Conservation (phyloP, 768 basidiomycete genomes). For the Postia placenta region DNA sequence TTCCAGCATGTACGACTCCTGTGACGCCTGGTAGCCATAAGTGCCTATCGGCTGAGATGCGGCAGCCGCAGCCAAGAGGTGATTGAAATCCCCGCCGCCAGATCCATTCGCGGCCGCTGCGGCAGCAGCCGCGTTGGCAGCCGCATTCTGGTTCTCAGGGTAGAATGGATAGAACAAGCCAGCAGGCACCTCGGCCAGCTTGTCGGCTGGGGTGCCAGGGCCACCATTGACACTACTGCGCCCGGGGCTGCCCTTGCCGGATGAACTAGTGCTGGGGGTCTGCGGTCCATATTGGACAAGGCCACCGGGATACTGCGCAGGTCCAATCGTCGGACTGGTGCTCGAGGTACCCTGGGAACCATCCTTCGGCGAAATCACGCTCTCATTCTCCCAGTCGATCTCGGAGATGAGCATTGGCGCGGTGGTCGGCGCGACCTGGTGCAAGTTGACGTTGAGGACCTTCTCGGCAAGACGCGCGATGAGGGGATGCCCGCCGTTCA, state of each 20-base stretch:
- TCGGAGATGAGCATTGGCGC: constrained; percentile 35
- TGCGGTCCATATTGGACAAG: constrained; percentile 22
- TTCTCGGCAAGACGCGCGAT: constrained; percentile 78
- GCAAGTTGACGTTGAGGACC: constrained; percentile 71
- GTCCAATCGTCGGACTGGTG: constrained; percentile 26
- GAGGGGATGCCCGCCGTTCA: constrained; percentile 76
- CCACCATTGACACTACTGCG: constrained; percentile 5
- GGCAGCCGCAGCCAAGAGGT: constrained; percentile 55
- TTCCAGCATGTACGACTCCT: constrained; percentile 65
- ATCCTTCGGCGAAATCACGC: constrained; percentile 16
- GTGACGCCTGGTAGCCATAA: constrained; percentile 48
- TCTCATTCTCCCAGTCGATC: constrained; percentile 40
- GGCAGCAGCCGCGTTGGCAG: constrained; percentile 10
- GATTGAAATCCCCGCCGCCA: constrained; percentile 37
- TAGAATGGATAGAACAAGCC: constrained; percentile 76
- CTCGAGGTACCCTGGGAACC: constrained; percentile 12
- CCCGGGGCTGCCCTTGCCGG: constrained; percentile 8
- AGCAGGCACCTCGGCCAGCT: constrained; percentile 61
- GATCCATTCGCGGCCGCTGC: background rate
- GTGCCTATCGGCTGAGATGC: constrained; percentile 51
- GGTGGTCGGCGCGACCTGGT: constrained; percentile 40
- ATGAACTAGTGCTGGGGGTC: constrained; percentile 11
- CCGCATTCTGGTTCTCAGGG: constrained; percentile 41
- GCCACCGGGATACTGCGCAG: constrained; percentile 24
- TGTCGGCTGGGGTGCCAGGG: constrained; percentile 11